Base-by-base conservation (phyloP, 768 basidiomycete genomes). In the Leucosporidium scottii region DNA sequence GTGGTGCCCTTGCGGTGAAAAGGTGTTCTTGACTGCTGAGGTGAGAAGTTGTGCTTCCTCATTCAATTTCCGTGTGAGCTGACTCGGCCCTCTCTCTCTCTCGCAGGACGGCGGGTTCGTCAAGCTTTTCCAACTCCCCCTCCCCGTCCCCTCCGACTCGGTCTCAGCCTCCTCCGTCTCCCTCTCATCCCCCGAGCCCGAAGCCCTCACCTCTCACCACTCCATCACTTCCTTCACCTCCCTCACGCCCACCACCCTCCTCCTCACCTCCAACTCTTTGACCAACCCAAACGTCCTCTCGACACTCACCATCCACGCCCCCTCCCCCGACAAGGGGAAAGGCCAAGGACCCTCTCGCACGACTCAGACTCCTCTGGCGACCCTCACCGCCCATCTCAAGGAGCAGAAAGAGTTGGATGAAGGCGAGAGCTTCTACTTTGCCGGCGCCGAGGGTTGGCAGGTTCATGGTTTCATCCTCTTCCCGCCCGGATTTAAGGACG, bases 361-460 rank as follows among this genome's bases (percentile, higher is more conserved):
- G 76, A 13, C 77, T 64, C 66, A 51, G 27, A 61, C 70, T 53
- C 64, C 48, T 59, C 69, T 93, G 50, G 91, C 93, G 3, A 74
- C 78, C 49, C 86, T 94, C 77, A 83, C 87, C 0, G 81, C 80
- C 51, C 76, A 81, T 13, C 82, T 81, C 9, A 78, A 92, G 59
- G 78, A 82, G 59, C 82, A 79, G 12, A 90, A 88, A 78, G 65
- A 78, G 28, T 80, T 94, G 49, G 79, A 80, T 64, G 74, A 77
- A 12, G 89, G 87, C 20, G 87, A 93, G 73, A 86, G 90, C 65
- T 90, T 97, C 75, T 91, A 87, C 86, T 97, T 96, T 80, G 83
- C 85, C 67, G 94, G 94, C 15, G 90, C 89, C 4, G 79, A 87
- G 72, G 84, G 85, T 15, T 84, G 83, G 76, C 75, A 84, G 36